Base-by-base conservation (phyloP, 2,329 filamentous ascomycete genomes). In the Fusarium vanettenii region DNA sequence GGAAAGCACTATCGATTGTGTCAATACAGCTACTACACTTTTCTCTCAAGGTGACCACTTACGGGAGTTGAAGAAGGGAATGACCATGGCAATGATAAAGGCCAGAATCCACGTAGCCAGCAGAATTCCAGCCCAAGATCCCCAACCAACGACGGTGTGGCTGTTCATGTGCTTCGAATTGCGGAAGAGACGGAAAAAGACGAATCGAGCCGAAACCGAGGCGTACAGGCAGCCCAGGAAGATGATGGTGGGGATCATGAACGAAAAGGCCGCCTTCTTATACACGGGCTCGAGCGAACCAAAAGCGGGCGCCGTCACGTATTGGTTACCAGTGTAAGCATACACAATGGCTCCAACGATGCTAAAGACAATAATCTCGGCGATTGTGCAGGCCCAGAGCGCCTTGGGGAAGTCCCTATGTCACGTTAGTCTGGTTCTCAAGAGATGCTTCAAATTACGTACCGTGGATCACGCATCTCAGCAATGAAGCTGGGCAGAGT, bases 231-330 rank as follows among this genome's bases (percentile, higher is more conserved):
- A 94, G 9, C 95, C 95, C 6, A 98, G 85, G 86, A 98, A 98
- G 80, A 98, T 95, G 74, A 98, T 89, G 0, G 95, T 98, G 0
- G 95, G 95, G 35, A 98, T 93, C 95, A 98, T 98, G 86, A 98
- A 97, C 14, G 93, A 95, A 84, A 97, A 98, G 0, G 94, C 90
- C 3, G 97, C 89, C 86, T 98, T 98, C 85, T 97, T 95, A 85
- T 92, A 97, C 2, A 92, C 87, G 56, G 94, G 90, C 48, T 93
- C 88, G 25, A 98, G 86, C 1, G 94, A 95, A 13, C 95, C 95
- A 76, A 98, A 98, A 0, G 95, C 95, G 0, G 95, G 95, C 0
- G 94, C 87, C 0, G 93, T 95, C 85, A 95, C 94, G 86, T 98
- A 98, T 80, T 97, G 92, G 63, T 93, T 95, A 59, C 95, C 95